phyloP scores from a whole-genome alignment of 805 yeast genomes.

The Henningerozyma blattae region DNA sequence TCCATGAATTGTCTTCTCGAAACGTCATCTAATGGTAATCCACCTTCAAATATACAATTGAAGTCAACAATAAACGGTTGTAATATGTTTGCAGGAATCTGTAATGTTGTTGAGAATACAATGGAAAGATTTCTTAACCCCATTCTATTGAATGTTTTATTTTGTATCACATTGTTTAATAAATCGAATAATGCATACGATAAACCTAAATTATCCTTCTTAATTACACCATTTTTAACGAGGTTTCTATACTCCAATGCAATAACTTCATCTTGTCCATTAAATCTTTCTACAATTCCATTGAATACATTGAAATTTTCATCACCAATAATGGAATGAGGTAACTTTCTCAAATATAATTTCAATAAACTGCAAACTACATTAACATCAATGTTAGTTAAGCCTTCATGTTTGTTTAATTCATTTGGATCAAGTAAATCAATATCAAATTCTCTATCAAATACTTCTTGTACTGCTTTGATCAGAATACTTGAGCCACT shows the following conservation, averaged over 20 bases:
- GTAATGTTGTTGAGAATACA: constrained; percentile 72
- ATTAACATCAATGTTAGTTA: constrained; percentile 46
- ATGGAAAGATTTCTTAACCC: constrained; percentile 65
- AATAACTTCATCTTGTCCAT: constrained; percentile 20
- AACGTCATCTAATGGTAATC: constrained; percentile 28
- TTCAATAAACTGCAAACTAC: constrained; percentile 81
- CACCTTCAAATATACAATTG: constrained; percentile 46
- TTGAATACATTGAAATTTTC: constrained; percentile 31
- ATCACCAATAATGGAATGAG: constrained; percentile 52
- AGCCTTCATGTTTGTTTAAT: neutral
- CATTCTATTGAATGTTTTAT: constrained; percentile 61
- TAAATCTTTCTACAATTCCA: constrained; percentile 23
- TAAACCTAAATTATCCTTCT: constrained; percentile 44
- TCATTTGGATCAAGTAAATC: constrained; percentile 37
- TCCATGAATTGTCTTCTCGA: constrained; percentile 31
- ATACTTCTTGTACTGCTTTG: constrained; percentile 52
- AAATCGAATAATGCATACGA: constrained; percentile 55
- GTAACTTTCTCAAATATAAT: constrained; percentile 67
- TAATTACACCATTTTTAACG: constrained; percentile 26
- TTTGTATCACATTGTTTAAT: constrained; percentile 35
- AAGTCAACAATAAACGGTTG: constrained; percentile 51
- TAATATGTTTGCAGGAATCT: constrained; percentile 50
- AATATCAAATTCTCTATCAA: constrained; percentile 57
- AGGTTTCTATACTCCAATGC: constrained; percentile 25
- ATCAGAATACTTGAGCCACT: constrained; percentile 80